phyloP scores from a whole-genome alignment of 495 filamentous ascomycete genomes.

The Annulohypoxylon moriforme region DNA sequence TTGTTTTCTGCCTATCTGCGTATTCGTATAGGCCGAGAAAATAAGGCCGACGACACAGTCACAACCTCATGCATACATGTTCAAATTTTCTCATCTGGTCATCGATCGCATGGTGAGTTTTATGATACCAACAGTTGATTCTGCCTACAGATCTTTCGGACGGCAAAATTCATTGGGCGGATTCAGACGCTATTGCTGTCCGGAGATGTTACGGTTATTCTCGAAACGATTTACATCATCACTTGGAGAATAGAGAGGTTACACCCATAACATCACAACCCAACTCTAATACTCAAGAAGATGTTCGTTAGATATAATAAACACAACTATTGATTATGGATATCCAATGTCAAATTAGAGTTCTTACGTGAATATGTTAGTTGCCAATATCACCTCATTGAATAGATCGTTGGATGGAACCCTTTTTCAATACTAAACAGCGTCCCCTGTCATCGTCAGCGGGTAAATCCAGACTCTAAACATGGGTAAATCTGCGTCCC shows the following conservation, averaged over 20 bases:
- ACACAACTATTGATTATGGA: neutral
- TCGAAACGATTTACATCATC: neutral
- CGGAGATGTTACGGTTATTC: neutral
- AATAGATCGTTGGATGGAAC: constrained; percentile 24
- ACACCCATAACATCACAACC: neutral
- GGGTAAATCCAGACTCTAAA: constrained; percentile 26
- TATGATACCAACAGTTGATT: neutral
- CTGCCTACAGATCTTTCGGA: neutral
- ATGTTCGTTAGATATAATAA: neutral
- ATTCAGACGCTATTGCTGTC: neutral
- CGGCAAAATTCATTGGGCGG: neutral
- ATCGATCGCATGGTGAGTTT: neutral
- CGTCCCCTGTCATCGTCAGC: constrained; percentile 18
- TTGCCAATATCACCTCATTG: constrained; percentile 16
- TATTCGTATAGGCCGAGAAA: neutral
- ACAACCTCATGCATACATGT: neutral
- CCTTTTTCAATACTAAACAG: neutral
- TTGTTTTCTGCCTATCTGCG: neutral
- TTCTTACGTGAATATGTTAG: constrained; percentile 12
- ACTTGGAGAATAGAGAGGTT: neutral
- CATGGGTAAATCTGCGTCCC: constrained; percentile 34
- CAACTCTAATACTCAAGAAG: neutral
- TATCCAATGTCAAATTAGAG: constrained; percentile 29
- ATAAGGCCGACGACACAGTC: neutral
- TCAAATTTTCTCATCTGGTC: neutral